Base-by-base conservation (phyloP, 2,329 filamentous ascomycete genomes). In the Aureobasidium sp. region DNA sequence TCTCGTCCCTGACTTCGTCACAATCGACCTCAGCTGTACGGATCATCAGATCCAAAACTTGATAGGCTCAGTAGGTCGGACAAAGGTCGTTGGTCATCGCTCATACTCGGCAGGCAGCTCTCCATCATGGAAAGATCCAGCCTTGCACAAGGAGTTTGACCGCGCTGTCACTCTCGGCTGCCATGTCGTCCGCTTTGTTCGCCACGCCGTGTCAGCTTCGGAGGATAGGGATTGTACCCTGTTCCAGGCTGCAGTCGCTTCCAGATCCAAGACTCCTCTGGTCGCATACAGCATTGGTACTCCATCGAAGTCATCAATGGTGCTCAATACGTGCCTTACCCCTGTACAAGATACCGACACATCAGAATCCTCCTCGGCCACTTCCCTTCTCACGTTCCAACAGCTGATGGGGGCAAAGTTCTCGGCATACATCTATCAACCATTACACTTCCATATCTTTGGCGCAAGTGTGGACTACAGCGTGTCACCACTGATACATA, bases 401-500 rank as follows among this genome's bases (percentile, higher is more conserved):
- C 82, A 89, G 63, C 83, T 86, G 0, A 88, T 86, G 6, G 75
- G 82, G 64, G 84, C 86, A 1, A 78, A 91, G 0, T 89, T 85
- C 67, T 79, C 84, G 4, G 85, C 83, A 1, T 88, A 87, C 62
- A 78, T 87, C 1, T 82, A 85, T 57, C 85, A 90, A 44, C 80
- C 85, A 0, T 84, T 91, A 78, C 84, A 86, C 54, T 84, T 89
- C 60, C 89, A 88, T 66, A 86, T 91, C 37, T 83, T 91, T 56
- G 89, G 89, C n/a, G 85, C 83, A 60, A 86, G 86, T 61, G 84
- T 89, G 11, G 82, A 80, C 54, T 89, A 89, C 74, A 90, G 86
- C 70, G 72, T 91, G 61, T 91, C 88, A 0, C 88, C 89, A 1
- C 85, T 86, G 7, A 91, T 91, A 87, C 88, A 92, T 71, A 89